Conservation (phyloP, 2,329 filamentous ascomycete species). For the Mycosphaerella sp. region DNA sequence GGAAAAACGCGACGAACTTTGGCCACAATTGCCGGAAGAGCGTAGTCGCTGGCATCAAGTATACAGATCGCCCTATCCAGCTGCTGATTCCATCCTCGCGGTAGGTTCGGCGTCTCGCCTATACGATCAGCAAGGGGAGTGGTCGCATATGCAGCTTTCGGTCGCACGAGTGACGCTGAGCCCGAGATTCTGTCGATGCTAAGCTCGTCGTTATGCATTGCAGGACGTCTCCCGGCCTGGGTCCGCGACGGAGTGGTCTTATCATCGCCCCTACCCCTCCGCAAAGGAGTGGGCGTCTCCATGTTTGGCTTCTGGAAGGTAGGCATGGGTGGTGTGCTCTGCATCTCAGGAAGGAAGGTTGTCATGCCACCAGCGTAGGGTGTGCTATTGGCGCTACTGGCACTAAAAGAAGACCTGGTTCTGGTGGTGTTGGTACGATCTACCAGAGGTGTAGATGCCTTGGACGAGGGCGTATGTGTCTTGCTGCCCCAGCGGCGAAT, state of each 20-base stretch:
- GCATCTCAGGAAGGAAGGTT: conserved; percentile 27
- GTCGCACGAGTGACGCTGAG: neutral
- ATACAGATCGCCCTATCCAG: conserved; percentile 35
- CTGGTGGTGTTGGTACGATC: conserved; percentile 22
- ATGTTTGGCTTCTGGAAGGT: conserved; percentile 28
- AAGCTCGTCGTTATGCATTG: neutral
- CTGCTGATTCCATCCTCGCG: conserved; percentile 27
- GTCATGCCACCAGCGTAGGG: conserved; percentile 12
- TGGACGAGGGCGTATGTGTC: conserved; percentile 12
- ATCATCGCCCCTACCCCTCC: conserved; percentile 5
- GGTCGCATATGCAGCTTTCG: conserved; percentile 9
- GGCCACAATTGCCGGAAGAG: conserved; percentile 26
- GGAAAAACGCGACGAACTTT: conserved; percentile 31
- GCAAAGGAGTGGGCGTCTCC: conserved; percentile 9
- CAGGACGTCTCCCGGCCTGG: neutral
- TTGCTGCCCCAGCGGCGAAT: conserved; percentile 20
- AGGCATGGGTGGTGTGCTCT: conserved; percentile 31
- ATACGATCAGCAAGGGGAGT: conserved; percentile 23
- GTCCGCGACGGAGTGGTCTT: conserved; percentile 12
- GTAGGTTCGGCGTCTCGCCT: conserved; percentile 28
- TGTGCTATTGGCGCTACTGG: conserved; percentile 15
- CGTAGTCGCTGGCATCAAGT: conserved; percentile 31
- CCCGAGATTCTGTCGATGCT: neutral
- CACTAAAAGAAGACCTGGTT: conserved; percentile 13
- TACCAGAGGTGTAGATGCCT: conserved; percentile 16